Evolutionary conservation across 2,329 filamentous ascomycete species (phyloP), one percentile per base, ranked within the genome.

Genomic region (Calonectria pteridis): DNA sequence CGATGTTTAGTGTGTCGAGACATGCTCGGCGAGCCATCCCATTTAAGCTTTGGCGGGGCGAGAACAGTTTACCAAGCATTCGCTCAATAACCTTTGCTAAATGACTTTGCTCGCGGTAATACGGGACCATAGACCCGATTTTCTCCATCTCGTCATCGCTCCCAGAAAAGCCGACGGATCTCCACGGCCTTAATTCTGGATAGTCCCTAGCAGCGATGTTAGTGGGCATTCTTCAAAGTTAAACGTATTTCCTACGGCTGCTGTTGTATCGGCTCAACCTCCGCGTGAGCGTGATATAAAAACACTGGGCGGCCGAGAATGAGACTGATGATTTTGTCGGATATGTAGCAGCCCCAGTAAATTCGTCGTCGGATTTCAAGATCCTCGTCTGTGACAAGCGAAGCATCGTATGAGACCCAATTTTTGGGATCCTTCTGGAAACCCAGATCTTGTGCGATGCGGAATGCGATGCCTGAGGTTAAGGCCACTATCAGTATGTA

Each of bases 261-360:
- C 13, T 68, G 69, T 13, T 74, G 55, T 49, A 71, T 58, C 10
- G 53, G 62, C 40, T 73, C 71, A 0, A 73, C 71, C 31, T 73
- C 67, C 9, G 64, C 55, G 6, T 74, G 53, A 46, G 66, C 55
- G 13, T 72, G 63, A 28, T 68, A 58, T 16, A 72, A 49, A 11
- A 40, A 67, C 0, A 69, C 55, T 3, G 69, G 55, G 2, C 72
- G 73, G 0, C 76, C 78, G 3, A 79, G 59, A 1, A 76, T 69
- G 11, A 76, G 66, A 28, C 76, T 79, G 13, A 79, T 77, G 16
- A 79, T 37, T 51, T 82, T 82, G 50, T 82, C 81, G 0, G 80
- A 81, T 18, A 77, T 73, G 62, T 82, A 82, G 35, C 78, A 81
- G 18, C 81, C 80, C 81, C 81, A 82, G 62, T 80, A 82, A 20